A percentile compares a stretch with the other conserved stretches of the same genome.
Evolutionary conservation across 2,329 filamentous ascomycete species (phyloP).

Genomic region (Diaporthe sp.): DNA sequence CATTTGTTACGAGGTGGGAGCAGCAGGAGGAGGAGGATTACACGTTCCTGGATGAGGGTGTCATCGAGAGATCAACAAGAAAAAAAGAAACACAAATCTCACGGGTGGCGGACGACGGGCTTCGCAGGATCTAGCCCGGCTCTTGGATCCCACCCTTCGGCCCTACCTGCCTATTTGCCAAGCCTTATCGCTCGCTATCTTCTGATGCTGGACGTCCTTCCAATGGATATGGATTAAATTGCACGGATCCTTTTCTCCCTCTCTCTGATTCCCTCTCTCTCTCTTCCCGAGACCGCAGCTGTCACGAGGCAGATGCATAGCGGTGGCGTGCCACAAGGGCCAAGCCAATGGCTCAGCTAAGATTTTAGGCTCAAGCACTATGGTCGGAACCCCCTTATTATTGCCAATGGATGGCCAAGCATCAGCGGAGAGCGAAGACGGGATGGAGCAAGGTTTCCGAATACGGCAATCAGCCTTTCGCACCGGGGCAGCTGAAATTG

Average conservation of each 20-base stretch:
- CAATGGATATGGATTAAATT: not conserved
- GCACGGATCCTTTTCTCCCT: not conserved
- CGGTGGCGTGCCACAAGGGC: constrained; percentile 21
- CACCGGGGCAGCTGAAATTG: not conserved
- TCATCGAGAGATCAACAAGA: not conserved
- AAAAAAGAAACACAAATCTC: not conserved
- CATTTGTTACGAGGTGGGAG: constrained; percentile 1
- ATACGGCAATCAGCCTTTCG: constrained; percentile 6
- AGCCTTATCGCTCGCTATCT: not conserved
- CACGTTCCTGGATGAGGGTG: not conserved
- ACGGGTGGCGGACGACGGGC: constrained; percentile 3
- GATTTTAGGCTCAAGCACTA: constrained; percentile 13
- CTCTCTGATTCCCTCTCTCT: too few species aligned
- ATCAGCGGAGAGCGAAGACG: constrained; percentile 5
- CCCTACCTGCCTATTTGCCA: constrained; percentile 8
- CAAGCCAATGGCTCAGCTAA: constrained; percentile 30
- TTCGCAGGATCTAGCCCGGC: constrained; percentile 20
- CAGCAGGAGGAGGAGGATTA: constrained; percentile 1
- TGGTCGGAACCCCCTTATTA: constrained; percentile 6
- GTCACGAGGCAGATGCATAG: constrained; percentile 3
- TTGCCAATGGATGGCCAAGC: not conserved
- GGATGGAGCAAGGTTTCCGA: constrained; percentile 14
- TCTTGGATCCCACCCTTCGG: constrained; percentile 2
- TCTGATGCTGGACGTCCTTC: not conserved
- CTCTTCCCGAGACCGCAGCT: not conserved